Conservation (phyloP, 106 monocot genomes). For the Apostasia shenzhenica region DNA sequence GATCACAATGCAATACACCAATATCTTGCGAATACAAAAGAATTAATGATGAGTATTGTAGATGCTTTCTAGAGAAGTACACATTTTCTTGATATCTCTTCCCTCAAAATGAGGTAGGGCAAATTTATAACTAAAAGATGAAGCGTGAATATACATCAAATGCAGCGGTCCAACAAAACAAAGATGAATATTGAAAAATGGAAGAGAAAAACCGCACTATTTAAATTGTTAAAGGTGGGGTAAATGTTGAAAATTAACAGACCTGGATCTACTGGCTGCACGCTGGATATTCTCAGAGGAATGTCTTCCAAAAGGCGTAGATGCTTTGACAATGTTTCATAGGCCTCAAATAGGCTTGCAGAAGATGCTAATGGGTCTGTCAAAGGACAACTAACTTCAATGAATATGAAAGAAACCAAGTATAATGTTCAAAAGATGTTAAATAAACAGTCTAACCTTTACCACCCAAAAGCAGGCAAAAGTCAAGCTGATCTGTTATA, state of each 20-base stretch:
- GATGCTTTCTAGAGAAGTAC: too few species aligned
- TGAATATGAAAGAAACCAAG: not conserved
- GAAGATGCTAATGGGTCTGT: conserved; percentile 65
- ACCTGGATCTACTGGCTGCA: conserved; percentile 90
- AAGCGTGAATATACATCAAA: too few species aligned
- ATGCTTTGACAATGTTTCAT: conserved; percentile 62
- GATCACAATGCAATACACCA: too few species aligned
- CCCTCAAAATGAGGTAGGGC: too few species aligned
- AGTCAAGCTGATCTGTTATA: conserved; percentile 81
- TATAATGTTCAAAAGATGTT: not conserved
- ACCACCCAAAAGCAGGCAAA: conserved; percentile 58
- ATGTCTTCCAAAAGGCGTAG: conserved; percentile 64
- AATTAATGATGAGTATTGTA: too few species aligned
- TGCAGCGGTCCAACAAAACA: too few species aligned
- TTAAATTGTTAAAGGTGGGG: not conserved
- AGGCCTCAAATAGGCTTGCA: conserved; percentile 47
- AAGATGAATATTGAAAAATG: too few species aligned
- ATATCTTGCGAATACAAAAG: too few species aligned
- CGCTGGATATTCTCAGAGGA: conserved; percentile 80
- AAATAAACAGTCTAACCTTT: conserved; percentile 44
- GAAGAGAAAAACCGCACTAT: too few species aligned
- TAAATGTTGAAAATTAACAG: not conserved
- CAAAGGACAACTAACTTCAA: not conserved
- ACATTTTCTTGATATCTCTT: too few species aligned
- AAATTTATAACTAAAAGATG: too few species aligned